Evolutionary conservation across 768 basidiomycete species (phyloP), one percentile per base, ranked within the genome.

Genomic region (Lactarius hengduanensis): DNA sequence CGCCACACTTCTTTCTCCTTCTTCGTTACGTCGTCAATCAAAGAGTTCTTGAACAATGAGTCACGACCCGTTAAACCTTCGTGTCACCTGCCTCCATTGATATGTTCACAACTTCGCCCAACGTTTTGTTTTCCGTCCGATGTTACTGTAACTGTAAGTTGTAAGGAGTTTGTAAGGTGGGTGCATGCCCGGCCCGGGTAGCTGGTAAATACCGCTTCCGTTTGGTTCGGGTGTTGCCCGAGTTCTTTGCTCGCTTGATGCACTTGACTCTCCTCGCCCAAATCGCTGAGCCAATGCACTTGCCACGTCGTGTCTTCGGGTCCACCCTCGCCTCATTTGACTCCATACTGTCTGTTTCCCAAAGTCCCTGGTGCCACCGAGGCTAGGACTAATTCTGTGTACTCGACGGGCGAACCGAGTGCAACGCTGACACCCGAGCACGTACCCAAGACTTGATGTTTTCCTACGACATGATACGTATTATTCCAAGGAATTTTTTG

Each of bases 401-500:
- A n/a, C n/a, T 34, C 28, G 2, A 26, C 1, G 13, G 28, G 32
- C 30, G 28, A 40, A 11, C 16, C 38, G 18, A 18, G 22, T 26
- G 56, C 20, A 55, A 18, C 18, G 5, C 15, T 9, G 26, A 58
- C 30, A 9, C 38, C 36, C 57, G 18, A 50, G 55, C 20, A n/a
- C n/a, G 13, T 45, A 22, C 15, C 8, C 10, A 45, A 43, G 16
- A 62, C 4, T 18, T 7, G 36, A 57, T 6, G 30, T 26, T 30
- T 26, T 64, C 41, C 22, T 30, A 10, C 67, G 59, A 22, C 63
- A 70, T 13, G n/a, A n/a, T n/a, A n/a, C 43, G 32, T 67, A 63
- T 30, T 68, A 9, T 64, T 70, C 26, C 28, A 22, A 1, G 66
- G 63, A 26, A 70, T 60, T 0, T 64, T 70, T 53, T 26, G 68